phyloP scores from a whole-genome alignment of 805 yeast species.

The Jamesozyma jinghongensis region DNA sequence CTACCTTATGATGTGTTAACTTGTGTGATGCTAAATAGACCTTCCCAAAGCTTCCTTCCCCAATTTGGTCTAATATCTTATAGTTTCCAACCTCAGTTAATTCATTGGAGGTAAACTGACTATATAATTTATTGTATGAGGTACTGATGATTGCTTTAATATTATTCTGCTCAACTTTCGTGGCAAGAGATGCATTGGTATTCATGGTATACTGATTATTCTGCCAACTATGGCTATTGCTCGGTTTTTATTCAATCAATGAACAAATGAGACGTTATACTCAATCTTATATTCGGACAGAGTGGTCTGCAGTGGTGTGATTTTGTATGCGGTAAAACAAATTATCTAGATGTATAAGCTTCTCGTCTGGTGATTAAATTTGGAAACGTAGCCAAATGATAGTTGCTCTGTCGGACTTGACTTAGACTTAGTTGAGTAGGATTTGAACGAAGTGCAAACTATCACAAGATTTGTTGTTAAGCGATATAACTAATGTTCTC shows the following conservation, averaged over 20 bases:
- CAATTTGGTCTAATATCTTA: slow-evolving; percentile 60
- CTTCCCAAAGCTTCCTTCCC: slow-evolving; percentile 89
- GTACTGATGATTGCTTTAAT: slow-evolving; percentile 41
- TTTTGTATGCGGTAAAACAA: no score
- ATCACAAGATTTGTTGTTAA: no score
- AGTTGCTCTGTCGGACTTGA: no score
- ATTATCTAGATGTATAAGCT: no score
- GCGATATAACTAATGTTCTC: no score
- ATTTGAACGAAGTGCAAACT: no score
- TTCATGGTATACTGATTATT: neutral
- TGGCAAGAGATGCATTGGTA: slow-evolving; percentile 1
- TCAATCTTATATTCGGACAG: neutral
- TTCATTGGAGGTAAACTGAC: slow-evolving; percentile 38
- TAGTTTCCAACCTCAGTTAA: slow-evolving; percentile 74
- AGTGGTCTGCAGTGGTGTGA: no score
- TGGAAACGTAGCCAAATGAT: no score
- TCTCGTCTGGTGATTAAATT: no score
- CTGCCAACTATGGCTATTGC: no score
- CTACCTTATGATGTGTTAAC: slow-evolving; percentile 67
- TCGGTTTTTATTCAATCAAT: no score
- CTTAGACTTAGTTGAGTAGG: no score
- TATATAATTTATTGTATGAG: slow-evolving; percentile 52
- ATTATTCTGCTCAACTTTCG: slow-evolving; percentile 26
- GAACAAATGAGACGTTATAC: neutral
- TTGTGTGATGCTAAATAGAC: slow-evolving; percentile 78